phyloP scores from a whole-genome alignment of 768 basidiomycete genomes.

The Suillus ampliporus region DNA sequence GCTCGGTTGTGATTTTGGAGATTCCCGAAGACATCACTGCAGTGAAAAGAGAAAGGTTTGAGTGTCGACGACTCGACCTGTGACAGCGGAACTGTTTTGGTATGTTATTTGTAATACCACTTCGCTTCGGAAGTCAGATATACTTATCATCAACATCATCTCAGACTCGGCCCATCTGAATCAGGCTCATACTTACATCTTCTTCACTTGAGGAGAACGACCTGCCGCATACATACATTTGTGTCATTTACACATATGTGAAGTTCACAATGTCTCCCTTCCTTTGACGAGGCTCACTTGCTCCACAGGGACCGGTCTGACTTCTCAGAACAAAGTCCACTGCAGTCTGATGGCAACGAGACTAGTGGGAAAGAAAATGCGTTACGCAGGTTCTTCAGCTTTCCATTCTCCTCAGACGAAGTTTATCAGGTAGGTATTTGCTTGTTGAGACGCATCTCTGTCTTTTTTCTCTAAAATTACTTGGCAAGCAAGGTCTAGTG shows the following conservation, averaged over 20 bases:
- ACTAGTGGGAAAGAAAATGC: not conserved
- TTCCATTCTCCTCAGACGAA: conserved; percentile 62
- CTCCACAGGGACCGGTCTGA: not conserved
- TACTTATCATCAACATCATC: not conserved
- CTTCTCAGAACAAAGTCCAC: conserved; percentile 1
- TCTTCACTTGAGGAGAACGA: not conserved
- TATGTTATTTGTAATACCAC: conserved; percentile 9
- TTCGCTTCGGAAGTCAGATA: not conserved
- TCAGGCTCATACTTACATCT: no score
- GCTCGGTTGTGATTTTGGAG: conserved; percentile 66
- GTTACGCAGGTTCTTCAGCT: conserved; percentile 40
- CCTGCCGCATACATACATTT: not conserved
- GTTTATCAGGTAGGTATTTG: conserved; percentile 59
- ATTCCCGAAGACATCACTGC: conserved; percentile 37
- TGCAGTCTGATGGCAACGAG: not conserved
- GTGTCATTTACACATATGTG: not conserved
- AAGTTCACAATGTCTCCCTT: not conserved
- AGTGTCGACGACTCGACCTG: not conserved
- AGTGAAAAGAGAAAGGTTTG: conserved; percentile 5
- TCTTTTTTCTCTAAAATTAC: conserved; percentile 17
- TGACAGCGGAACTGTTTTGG: not conserved
- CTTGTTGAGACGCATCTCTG: not conserved
- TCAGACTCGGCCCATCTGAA: no score
- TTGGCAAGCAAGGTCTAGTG: conserved; percentile 66
- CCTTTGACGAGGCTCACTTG: not conserved